These are phyloP conservation scores for Diphasiastrum complanatum DNA, from an alignment of 83 land plant genomes.

Conservation along the genomic window DNA sequence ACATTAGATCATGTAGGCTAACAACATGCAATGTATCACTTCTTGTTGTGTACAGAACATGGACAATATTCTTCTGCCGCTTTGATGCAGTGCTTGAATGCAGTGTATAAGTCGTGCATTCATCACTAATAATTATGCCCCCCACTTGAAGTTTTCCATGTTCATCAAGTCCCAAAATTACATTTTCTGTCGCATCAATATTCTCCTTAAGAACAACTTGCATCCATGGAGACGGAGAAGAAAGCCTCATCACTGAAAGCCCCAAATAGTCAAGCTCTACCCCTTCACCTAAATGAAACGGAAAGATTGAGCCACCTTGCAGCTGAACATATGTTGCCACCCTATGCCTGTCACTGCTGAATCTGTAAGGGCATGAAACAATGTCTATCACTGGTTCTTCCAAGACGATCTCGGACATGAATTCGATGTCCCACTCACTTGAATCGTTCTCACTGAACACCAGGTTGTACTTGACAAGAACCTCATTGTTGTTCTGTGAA, in stretches of 20 bases:
- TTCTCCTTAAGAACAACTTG: constrained; percentile 31
- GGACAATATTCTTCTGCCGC: constrained; percentile 29
- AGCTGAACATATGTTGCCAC: constrained; percentile 75
- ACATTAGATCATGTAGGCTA: constrained; percentile 36
- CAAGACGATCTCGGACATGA: constrained; percentile 16
- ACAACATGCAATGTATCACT: constrained; percentile 69
- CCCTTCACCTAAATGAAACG: constrained; percentile 3
- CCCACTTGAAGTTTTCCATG: constrained; percentile 52
- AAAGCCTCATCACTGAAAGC: constrained; percentile 29
- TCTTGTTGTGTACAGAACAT: constrained; percentile 70
- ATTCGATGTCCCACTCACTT: too few relatives aligned
- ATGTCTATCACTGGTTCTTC: constrained; percentile 38
- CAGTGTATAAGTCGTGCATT: constrained; percentile 65
- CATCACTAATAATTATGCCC: constrained; percentile 44
- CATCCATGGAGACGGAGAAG: constrained; percentile 83
- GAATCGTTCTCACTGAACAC: too few relatives aligned
- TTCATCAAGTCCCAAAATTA: constrained; percentile 63
- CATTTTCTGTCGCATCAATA: constrained; percentile 23
- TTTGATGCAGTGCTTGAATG: constrained; percentile 36
- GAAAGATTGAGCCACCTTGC: constrained; percentile 50
- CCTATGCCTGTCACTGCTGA: constrained; percentile 19
- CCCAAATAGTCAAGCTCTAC: neutral
- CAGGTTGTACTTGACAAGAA: too few relatives aligned
- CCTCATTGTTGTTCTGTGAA: too few relatives aligned
- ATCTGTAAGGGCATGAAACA: constrained; percentile 41